Evolutionary conservation across 495 filamentous ascomycete species (phyloP).

Genomic region (Aspergillus bridgeri): DNA sequence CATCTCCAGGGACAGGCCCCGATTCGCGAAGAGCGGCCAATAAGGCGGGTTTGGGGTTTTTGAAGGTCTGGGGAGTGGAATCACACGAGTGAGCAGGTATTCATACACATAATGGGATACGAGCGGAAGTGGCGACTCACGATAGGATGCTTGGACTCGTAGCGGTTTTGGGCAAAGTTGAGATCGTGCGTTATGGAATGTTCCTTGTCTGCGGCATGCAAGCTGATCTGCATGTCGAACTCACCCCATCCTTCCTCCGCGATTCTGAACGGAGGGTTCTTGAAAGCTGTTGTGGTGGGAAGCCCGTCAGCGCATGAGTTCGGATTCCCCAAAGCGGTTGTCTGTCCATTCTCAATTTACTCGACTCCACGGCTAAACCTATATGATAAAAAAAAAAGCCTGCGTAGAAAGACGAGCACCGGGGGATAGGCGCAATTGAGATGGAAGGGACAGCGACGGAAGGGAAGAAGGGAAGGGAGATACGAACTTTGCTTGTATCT

Average conservation of each 20-base stretch:
- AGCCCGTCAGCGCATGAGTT: not conserved
- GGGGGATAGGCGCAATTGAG: not conserved
- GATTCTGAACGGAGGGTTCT: constrained; percentile 82
- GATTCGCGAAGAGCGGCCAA: constrained; percentile 71
- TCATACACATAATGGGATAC: not conserved
- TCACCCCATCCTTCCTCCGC: constrained; percentile 97
- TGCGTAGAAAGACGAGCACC: too few relatives aligned
- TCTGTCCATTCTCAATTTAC: not conserved
- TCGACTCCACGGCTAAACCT: not conserved
- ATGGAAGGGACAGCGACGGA: not conserved
- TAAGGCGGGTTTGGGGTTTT: constrained; percentile 84
- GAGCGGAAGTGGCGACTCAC: constrained; percentile 41
- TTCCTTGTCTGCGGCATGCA: constrained; percentile 81
- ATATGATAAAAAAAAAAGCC: not conserved
- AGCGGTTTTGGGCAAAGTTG: constrained; percentile 78
- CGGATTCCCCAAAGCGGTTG: not conserved
- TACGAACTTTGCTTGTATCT: constrained; percentile 73
- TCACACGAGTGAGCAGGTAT: not conserved
- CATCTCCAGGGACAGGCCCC: constrained; percentile 77
- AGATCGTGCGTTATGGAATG: constrained; percentile 80
- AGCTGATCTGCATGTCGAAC: constrained; percentile 89
- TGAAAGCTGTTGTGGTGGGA: constrained; percentile 55
- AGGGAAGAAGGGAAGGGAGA: not conserved
- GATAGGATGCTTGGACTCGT: constrained; percentile 79
- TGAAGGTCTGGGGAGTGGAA: constrained; percentile 59